phyloP scores from a whole-genome alignment of 805 yeast species.

The Candida quercuum region DNA sequence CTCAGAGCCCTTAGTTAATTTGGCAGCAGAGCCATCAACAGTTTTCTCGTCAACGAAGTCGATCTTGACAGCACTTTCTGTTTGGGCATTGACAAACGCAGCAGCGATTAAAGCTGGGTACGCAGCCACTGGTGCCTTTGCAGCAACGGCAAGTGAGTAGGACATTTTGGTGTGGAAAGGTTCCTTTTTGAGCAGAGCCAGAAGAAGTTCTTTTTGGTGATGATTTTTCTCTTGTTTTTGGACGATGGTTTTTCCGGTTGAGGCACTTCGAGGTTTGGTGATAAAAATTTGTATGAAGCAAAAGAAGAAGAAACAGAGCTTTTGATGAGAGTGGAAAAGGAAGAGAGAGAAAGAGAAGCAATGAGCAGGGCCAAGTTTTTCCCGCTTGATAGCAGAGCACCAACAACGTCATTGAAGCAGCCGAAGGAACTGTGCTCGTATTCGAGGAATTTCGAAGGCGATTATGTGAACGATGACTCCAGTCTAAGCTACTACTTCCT shows the following conservation, averaged over 20 bases:
- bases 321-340: not conserved
- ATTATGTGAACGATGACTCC: slow-evolving; percentile 44
- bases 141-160: slow-evolving; percentile 58
- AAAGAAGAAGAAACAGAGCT: too few relatives aligned
- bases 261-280: not conserved
- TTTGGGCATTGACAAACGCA: slow-evolving; percentile 55
- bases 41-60: slow-evolving; percentile 71
- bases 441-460: slow-evolving; percentile 56
- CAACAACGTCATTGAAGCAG: slow-evolving; percentile 68
- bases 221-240: not conserved
- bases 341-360: not conserved
- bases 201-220: slow-evolving; percentile 23
- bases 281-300: too few relatives aligned
- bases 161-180: not conserved
- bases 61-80: slow-evolving; percentile 48
- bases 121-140: slow-evolving; percentile 80
- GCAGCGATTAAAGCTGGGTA: slow-evolving; percentile 78
- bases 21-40: slow-evolving; percentile 43
- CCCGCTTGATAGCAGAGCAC: slow-evolving; percentile 40
- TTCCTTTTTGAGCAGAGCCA: too few relatives aligned
- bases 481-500: slow-evolving; percentile 71
- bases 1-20: slow-evolving; percentile 39
- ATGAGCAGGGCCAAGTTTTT: slow-evolving; percentile 7
- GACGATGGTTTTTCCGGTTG: not conserved
- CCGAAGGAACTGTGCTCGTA: slow-evolving; percentile 78